Evolutionary conservation across 1,284 basidiomycete species (phyloP).

Genomic region (Ustilago tritici): DNA sequence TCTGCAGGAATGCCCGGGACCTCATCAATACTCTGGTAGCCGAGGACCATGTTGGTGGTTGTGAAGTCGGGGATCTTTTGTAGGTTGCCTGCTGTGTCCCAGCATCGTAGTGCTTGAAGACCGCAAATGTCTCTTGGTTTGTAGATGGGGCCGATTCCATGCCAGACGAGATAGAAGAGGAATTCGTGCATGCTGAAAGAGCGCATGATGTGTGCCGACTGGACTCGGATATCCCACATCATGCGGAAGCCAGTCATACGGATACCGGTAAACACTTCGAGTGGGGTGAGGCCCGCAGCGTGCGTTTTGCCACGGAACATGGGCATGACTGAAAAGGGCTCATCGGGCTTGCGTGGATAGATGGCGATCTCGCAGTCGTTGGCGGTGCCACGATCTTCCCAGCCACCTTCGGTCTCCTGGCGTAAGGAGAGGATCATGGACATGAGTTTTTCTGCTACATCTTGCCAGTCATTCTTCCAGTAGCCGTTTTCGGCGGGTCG

Average conservation of each 20-base stretch:
- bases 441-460: slow-evolving; percentile 38
- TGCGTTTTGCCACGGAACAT: slow-evolving; percentile 49
- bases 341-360: slow-evolving; percentile 35
- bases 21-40: slow-evolving; percentile 39
- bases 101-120: slow-evolving; percentile 47
- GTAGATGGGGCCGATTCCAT: slow-evolving; percentile 59
- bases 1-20: slow-evolving; percentile 41
- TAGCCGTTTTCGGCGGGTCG: slow-evolving; percentile 47
- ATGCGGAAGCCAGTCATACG: slow-evolving; percentile 50
- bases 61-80: slow-evolving; percentile 40
- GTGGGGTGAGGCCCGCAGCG: slow-evolving; percentile 35
- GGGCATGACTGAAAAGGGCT: slow-evolving; percentile 42
- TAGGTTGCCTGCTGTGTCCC: slow-evolving; percentile 35
- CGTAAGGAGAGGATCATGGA: slow-evolving; percentile 35
- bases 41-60: slow-evolving; percentile 42
- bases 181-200: slow-evolving; percentile 51
- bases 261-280: slow-evolving; percentile 56
- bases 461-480: slow-evolving; percentile 41
- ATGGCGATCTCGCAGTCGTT: slow-evolving; percentile 34
- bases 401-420: slow-evolving; percentile 42
- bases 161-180: slow-evolving; percentile 56
- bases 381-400: slow-evolving; percentile 30
- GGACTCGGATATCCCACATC: slow-evolving; percentile 59
- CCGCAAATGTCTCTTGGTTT: slow-evolving; percentile 52
- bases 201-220: slow-evolving; percentile 51